phyloP scores from a whole-genome alignment of 306 rosid species.

The Lathyrus tuberosus region DNA sequence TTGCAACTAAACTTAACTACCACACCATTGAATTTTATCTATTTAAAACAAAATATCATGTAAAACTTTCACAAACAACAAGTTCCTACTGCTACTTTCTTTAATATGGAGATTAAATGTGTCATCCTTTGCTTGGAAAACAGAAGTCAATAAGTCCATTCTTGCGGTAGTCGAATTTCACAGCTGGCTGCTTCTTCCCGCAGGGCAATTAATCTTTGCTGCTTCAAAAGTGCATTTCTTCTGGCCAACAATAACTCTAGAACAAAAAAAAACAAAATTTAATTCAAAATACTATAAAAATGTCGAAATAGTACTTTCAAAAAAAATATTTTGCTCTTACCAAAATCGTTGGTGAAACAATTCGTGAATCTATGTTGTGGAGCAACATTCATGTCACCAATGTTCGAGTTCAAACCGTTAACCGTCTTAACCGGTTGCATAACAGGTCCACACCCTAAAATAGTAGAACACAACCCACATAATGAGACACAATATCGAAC shows the following conservation, averaged over 20 bases:
- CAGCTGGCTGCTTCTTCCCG: slow-evolving; percentile 51
- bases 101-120: neutral
- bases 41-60: slow-evolving; percentile 37
- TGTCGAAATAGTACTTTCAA: neutral
- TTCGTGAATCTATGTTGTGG: slow-evolving; percentile 37
- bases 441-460: slow-evolving; percentile 56
- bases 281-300: neutral
- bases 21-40: slow-evolving; percentile 54
- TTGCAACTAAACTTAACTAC: slow-evolving; percentile 47
- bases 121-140: neutral
- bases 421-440: slow-evolving; percentile 54
- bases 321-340: slow-evolving; percentile 37
- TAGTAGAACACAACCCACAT: neutral
- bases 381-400: slow-evolving; percentile 43
- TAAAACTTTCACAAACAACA: slow-evolving; percentile 30
- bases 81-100: slow-evolving; percentile 19
- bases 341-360: slow-evolving; percentile 43
- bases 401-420: slow-evolving; percentile 53
- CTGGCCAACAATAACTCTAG: slow-evolving; percentile 59
- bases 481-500: neutral
- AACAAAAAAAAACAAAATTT: neutral
- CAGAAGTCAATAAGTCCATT: slow-evolving; percentile 74
- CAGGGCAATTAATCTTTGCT: slow-evolving; percentile 48
- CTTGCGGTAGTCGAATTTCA: slow-evolving; percentile 74
- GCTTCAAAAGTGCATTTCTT: slow-evolving; percentile 53